Conservation (phyloP, 2,329 filamentous ascomycete genomes). For the Aspergillus sp. region DNA sequence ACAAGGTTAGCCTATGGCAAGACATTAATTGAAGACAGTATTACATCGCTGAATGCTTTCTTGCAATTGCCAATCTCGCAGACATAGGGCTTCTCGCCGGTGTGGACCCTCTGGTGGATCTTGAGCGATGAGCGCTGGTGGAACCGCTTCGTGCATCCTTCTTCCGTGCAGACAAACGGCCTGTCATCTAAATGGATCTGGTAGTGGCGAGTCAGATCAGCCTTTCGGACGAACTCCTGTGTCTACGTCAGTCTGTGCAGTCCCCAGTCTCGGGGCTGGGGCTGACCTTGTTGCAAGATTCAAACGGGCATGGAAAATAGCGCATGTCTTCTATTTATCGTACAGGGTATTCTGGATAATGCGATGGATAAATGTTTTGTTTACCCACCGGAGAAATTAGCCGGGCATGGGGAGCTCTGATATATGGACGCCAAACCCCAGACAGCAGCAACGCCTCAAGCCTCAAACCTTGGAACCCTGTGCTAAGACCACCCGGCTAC, state of each 20-base stretch:
- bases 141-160: not conserved
- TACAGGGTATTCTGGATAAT: no score
- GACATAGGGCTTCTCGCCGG: not conserved
- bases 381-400: no score
- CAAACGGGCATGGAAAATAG: not conserved
- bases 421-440: no score
- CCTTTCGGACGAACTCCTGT: not conserved
- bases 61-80: not conserved
- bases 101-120: not conserved
- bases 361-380: no score
- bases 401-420: no score
- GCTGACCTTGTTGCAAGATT: not conserved
- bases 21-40: not conserved
- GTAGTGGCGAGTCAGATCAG: not conserved
- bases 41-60: not conserved
- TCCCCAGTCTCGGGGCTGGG: no score
- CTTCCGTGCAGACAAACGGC: not conserved
- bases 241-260: no score
- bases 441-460: no score
- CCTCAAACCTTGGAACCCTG: no score
- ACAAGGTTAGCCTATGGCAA: rapidly evolving
- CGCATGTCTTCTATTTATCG: not conserved
- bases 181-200: not conserved
- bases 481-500: no score
- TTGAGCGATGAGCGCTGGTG: not conserved